phyloP scores from a whole-genome alignment of 345 rosid species.

The Ceriops tagal region DNA sequence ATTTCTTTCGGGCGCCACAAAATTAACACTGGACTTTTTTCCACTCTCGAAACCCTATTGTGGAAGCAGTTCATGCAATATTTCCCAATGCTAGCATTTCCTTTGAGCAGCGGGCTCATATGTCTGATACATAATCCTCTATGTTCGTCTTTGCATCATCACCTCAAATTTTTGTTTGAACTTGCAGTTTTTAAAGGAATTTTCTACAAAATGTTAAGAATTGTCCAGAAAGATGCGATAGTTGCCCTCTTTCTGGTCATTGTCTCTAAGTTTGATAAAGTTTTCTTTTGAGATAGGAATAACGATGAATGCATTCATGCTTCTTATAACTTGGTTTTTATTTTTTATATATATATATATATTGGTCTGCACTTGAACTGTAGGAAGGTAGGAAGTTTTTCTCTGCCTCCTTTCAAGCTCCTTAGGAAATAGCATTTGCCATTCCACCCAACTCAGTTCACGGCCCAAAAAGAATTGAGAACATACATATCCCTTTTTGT shows the following conservation, averaged over 20 bases:
- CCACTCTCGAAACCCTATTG: slow-evolving; percentile 53
- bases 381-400: too few relatives aligned
- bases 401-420: too few relatives aligned
- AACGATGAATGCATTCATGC: too few relatives aligned
- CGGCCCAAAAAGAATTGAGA: too few relatives aligned
- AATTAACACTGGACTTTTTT: slow-evolving; percentile 56
- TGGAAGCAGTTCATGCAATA: slow-evolving; percentile 51
- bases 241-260: background rate
- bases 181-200: background rate
- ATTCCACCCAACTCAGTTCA: too few relatives aligned
- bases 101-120: slow-evolving; percentile 82
- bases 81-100: slow-evolving; percentile 66
- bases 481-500: too few relatives aligned
- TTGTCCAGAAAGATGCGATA: background rate
- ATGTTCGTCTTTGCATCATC: background rate
- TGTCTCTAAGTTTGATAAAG: background rate
- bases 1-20: slow-evolving; percentile 55
- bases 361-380: too few relatives aligned
- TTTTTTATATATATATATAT: too few relatives aligned
- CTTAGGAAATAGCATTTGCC: too few relatives aligned
- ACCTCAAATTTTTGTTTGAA: background rate
- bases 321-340: too few relatives aligned
- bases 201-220: background rate
- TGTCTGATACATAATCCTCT: slow-evolving; percentile 4
- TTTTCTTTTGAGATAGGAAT: too few relatives aligned